Conservation (phyloP, 2,329 filamentous ascomycete species). For the Ophiosphaerella korrae region DNA sequence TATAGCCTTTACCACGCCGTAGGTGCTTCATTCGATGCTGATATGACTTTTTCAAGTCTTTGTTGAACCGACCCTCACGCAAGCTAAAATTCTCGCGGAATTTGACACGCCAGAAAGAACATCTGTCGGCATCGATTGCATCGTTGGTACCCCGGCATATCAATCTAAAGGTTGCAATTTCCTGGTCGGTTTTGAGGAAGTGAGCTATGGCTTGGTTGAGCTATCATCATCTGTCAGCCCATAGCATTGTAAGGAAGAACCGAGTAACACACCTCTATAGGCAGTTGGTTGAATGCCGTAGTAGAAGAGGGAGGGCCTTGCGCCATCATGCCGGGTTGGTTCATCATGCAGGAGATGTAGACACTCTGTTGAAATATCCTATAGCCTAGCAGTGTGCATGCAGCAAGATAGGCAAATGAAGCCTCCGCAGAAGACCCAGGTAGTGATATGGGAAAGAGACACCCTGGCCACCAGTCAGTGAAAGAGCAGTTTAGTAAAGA, state of each 20-base stretch:
- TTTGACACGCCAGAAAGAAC: constrained; percentile 54
- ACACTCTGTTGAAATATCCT: background rate
- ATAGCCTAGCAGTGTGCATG: background rate
- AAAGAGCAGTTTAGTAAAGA: background rate
- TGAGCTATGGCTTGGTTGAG: constrained; percentile 49
- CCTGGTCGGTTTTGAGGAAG: constrained; percentile 48
- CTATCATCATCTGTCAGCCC: constrained; percentile 27
- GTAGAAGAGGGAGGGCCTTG: constrained; percentile 3
- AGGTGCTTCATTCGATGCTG: constrained; percentile 32
- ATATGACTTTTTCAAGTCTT: constrained; percentile 46
- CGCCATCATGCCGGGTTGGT: constrained; percentile 11
- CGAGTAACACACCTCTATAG: constrained; percentile 35
- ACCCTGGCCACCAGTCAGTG: background rate
- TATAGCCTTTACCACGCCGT: constrained; percentile 16
- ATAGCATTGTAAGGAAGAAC: background rate
- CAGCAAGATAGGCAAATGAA: background rate
- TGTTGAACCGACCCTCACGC: constrained; percentile 23
- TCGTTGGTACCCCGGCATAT: constrained; percentile 48
- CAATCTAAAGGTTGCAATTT: constrained; percentile 50
- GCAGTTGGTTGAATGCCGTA: constrained; percentile 38
- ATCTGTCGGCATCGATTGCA: constrained; percentile 48
- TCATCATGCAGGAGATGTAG: background rate
- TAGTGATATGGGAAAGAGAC: background rate
- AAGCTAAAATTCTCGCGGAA: constrained; percentile 53
- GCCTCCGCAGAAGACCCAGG: background rate